phyloP scores from a whole-genome alignment of 1,284 basidiomycete genomes.

The Gomphus sp. region DNA sequence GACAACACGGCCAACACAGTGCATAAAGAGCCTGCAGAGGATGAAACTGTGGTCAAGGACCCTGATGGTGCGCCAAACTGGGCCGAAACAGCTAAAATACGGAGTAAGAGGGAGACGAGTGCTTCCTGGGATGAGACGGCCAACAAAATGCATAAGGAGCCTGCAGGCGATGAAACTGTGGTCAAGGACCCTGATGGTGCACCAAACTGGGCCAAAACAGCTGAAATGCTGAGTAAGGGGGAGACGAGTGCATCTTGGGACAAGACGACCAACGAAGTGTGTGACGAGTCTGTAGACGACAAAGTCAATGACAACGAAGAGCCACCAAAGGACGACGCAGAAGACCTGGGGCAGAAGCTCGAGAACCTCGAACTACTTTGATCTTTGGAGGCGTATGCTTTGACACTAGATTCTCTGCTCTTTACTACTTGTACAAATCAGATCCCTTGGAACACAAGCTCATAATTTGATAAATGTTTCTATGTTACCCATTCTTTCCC shows the following conservation, averaged over 20 bases:
- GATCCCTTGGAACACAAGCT: not conserved
- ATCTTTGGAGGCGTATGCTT: not conserved
- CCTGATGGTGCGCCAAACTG: conserved; percentile 11
- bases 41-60: conserved; percentile 10
- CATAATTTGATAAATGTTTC: not conserved
- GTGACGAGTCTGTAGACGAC: not conserved
- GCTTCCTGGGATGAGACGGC: too few relatives aligned
- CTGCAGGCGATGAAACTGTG: conserved; percentile 2
- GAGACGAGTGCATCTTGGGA: not conserved
- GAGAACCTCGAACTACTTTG: not conserved
- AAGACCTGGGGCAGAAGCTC: not conserved
- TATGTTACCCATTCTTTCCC: conserved; percentile 5
- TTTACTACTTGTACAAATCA: conserved; percentile 5
- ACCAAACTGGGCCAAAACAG: conserved; percentile 15
- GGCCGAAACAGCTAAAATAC: conserved; percentile 15
- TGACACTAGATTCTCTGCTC: not conserved
- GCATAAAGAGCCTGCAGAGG: too few relatives aligned
- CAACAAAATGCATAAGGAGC: too few relatives aligned
- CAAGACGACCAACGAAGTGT: not conserved
- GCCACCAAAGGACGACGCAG: not conserved
- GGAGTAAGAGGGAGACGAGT: not conserved
- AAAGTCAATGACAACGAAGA: not conserved
- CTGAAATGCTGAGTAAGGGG: conserved; percentile 7
- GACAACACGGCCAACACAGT: too few relatives aligned
- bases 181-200: conserved; percentile 8